These are phyloP conservation scores for Elaeis oleifera DNA, from an alignment of 202 grass and related monocot species.

Conservation along the genomic window DNA sequence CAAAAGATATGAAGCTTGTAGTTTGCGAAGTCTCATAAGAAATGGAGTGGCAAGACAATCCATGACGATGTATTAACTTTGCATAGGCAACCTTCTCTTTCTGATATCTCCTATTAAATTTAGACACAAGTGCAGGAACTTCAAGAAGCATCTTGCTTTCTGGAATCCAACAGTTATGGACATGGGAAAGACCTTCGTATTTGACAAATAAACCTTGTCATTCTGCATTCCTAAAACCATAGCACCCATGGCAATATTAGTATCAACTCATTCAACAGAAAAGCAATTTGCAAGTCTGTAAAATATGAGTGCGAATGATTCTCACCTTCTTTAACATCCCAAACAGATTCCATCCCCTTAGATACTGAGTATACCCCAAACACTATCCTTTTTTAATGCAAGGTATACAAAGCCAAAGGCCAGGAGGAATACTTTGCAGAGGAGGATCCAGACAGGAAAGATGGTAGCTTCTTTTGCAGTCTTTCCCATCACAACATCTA, in stretches of 20 bases:
- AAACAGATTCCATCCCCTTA: conserved; percentile 68
- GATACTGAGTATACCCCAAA: conserved; percentile 52
- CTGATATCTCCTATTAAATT: conserved; percentile 54
- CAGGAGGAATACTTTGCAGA: conserved; percentile 37
- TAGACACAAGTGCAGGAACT: conserved; percentile 48
- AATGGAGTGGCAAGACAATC: conserved; percentile 4
- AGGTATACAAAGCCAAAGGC: conserved; percentile 57
- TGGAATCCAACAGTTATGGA: conserved; percentile 73
- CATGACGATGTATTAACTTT: conserved; percentile 8
- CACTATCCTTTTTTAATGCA: conserved; percentile 65
- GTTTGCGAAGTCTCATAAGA: conserved; percentile 7
- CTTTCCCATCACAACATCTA: conserved; percentile 67
- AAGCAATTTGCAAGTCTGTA: neutral
- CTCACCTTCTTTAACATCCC: conserved; percentile 83
- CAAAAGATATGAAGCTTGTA: neutral
- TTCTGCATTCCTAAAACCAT: conserved; percentile 35
- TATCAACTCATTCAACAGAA: conserved; percentile 6
- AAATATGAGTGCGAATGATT: conserved; percentile 3
- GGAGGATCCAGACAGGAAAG: conserved; percentile 65
- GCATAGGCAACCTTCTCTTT: conserved; percentile 44
- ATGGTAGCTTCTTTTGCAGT: conserved; percentile 56
- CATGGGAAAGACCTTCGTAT: conserved; percentile 78
- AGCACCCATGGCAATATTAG: conserved; percentile 10
- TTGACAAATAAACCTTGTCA: conserved; percentile 70
- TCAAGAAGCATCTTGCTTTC: conserved; percentile 57